Conservation (phyloP, 352 stramenopile genomes). For the Phytopythium boreale region DNA sequence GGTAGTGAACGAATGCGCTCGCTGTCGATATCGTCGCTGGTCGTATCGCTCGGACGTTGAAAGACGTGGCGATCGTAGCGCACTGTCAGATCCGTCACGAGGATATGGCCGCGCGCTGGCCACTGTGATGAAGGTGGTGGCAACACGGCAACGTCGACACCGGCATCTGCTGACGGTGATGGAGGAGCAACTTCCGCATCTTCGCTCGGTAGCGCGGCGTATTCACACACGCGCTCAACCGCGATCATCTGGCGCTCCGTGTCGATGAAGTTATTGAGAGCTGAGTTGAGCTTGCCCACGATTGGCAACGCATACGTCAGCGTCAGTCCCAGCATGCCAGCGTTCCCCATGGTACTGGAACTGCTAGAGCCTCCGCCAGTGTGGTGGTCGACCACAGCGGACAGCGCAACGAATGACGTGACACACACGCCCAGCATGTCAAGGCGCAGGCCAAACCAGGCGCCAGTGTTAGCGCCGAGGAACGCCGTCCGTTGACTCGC, state of each 20-base stretch:
- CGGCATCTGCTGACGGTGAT: constrained; percentile 7
- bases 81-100: constrained; percentile 51
- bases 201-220: constrained; percentile 52
- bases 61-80: constrained; percentile 17
- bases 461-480: constrained; percentile 57
- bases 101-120: constrained; percentile 49
- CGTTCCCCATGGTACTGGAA: constrained; percentile 31
- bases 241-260: constrained; percentile 92
- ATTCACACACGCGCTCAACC: constrained; percentile 88
- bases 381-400: constrained; percentile 72
- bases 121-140: constrained; percentile 11
- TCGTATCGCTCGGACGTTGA: background rate
- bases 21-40: background rate
- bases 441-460: constrained; percentile 85
- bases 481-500: constrained; percentile 78
- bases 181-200: constrained; percentile 21
- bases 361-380: constrained; percentile 9
- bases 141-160: constrained; percentile 4
- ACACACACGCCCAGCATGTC: constrained; percentile 82
- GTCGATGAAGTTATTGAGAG: constrained; percentile 82
- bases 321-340: constrained; percentile 82
- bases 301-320: constrained; percentile 90
- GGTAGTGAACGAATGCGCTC: background rate
- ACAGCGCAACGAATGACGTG: constrained; percentile 76
- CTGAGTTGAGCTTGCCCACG: constrained; percentile 83